These are phyloP conservation scores for Takashimella koratensis DNA, from an alignment of 1,284 basidiomycete genomes.

Conservation along the genomic window DNA sequence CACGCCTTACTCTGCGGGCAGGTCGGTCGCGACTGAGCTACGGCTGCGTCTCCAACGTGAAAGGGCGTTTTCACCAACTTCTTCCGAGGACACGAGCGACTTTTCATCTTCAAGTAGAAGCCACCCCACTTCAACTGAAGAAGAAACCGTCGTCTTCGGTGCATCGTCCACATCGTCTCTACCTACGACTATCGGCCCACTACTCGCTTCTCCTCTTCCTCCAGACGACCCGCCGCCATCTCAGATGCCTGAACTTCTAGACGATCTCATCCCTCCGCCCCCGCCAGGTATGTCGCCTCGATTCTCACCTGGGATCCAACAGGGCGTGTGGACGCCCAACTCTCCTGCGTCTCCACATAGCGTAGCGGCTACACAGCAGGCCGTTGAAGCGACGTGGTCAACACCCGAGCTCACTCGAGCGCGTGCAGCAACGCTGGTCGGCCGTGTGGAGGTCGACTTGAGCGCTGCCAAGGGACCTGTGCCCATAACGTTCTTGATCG, in stretches of 20 bases:
- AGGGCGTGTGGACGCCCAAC: constrained; percentile 18
- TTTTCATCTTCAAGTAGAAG: background rate
- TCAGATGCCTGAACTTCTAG: background rate
- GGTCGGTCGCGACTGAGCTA: constrained; percentile 22
- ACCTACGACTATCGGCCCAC: background rate
- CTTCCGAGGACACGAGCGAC: background rate
- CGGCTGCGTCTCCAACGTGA: constrained; percentile 11
- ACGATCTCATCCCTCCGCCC: background rate
- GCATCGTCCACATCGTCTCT: background rate
- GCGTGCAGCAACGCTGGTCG: constrained; percentile 18
- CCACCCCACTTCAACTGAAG: background rate
- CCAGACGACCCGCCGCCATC: constrained; percentile 5
- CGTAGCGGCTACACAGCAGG: constrained; percentile 28
- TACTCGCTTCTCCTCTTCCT: constrained; percentile 12
- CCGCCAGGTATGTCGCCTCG: background rate
- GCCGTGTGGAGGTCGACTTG: constrained; percentile 35
- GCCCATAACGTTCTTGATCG: constrained; percentile 40
- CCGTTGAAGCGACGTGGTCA: constrained; percentile 25
- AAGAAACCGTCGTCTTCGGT: background rate
- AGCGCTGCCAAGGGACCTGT: constrained; percentile 33
- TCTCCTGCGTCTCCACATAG: constrained; percentile 36
- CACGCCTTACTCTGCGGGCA: background rate
- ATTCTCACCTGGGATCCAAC: background rate
- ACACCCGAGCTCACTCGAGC: constrained; percentile 21
- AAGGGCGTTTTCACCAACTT: background rate